phyloP scores from a whole-genome alignment of 257 asterid genomes.

The Phtheirospermum japonicum region DNA sequence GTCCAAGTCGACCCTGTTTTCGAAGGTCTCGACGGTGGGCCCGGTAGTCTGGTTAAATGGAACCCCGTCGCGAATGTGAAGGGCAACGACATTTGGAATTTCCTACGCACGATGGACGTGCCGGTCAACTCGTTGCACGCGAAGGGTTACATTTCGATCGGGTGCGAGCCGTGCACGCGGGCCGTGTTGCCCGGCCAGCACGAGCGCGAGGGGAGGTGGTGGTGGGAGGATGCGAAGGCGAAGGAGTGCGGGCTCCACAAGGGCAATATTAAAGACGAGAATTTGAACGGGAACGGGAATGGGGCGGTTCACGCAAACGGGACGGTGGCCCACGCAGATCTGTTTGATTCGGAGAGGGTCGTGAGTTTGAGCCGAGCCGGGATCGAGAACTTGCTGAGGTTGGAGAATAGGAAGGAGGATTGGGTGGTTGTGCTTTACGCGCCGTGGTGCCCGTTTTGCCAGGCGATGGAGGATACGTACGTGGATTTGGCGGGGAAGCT shows the following conservation, averaged over 20 bases:
- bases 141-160: constrained; percentile 72
- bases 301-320: constrained; percentile 42
- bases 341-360: constrained; percentile 44
- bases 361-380: constrained; percentile 69
- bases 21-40: constrained; percentile 76
- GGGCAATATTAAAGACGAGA: constrained; percentile 71
- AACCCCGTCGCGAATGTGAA: constrained; percentile 72
- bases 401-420: constrained; percentile 64
- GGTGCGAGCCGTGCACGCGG: constrained; percentile 92
- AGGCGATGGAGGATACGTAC: constrained; percentile 77
- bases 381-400: constrained; percentile 61
- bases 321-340: constrained; percentile 36
- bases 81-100: constrained; percentile 72
- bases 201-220: constrained; percentile 94
- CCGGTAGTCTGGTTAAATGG: constrained; percentile 88
- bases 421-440: constrained; percentile 86
- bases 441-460: constrained; percentile 92
- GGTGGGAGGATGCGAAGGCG: constrained; percentile 98
- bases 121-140: constrained; percentile 76
- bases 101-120: constrained; percentile 65
- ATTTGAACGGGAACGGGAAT: constrained; percentile 39
- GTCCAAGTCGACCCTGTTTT: constrained; percentile 85
- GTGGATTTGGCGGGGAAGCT: constrained; percentile 64
- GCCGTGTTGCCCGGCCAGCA: constrained; percentile 84
- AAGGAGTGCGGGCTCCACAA: constrained; percentile 91